Percentiles rank a stretch among this genome's conserved stretches.
These are phyloP conservation scores for Colletotrichum sublineola DNA, from an alignment of 2,329 filamentous ascomycete species.

Conservation along the genomic window DNA sequence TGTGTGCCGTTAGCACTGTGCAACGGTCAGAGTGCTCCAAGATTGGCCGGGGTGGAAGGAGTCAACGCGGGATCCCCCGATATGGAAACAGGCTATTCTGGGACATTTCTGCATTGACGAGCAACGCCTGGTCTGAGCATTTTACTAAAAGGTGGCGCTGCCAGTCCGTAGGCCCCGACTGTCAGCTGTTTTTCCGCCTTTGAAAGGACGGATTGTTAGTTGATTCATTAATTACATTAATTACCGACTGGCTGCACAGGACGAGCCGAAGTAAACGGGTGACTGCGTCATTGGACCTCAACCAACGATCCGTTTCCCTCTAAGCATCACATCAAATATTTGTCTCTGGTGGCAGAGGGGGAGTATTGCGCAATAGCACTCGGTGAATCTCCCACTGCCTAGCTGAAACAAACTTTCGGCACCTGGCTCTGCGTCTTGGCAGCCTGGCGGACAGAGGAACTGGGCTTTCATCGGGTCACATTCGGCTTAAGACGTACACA, in stretches of 20 bases:
- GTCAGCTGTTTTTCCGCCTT: neutral
- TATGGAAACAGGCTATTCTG: conserved; percentile 32
- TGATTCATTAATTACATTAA: neutral
- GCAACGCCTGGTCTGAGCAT: conserved; percentile 29
- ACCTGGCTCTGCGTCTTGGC: conserved; percentile 10
- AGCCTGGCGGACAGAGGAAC: neutral
- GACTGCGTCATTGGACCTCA: neutral
- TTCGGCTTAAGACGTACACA: conserved; percentile 7
- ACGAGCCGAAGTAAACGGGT: conserved; percentile 3
- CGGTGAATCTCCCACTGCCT: conserved; percentile 7
- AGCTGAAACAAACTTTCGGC: conserved; percentile 38
- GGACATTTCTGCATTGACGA: conserved; percentile 36
- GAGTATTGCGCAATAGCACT: conserved; percentile 26
- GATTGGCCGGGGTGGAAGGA: conserved; percentile 6
- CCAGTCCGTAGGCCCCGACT: neutral
- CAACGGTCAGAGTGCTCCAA: neutral
- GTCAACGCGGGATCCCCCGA: conserved; percentile 37
- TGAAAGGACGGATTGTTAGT: neutral
- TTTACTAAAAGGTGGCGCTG: neutral
- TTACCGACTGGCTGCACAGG: neutral
- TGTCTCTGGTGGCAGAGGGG: neutral
- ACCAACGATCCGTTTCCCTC: neutral
- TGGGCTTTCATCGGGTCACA: neutral
- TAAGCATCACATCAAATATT: neutral
- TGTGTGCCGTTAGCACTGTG: neutral